Conservation (phyloP, 2,329 filamentous ascomycete genomes). For the Mycosphaerella sp. region DNA sequence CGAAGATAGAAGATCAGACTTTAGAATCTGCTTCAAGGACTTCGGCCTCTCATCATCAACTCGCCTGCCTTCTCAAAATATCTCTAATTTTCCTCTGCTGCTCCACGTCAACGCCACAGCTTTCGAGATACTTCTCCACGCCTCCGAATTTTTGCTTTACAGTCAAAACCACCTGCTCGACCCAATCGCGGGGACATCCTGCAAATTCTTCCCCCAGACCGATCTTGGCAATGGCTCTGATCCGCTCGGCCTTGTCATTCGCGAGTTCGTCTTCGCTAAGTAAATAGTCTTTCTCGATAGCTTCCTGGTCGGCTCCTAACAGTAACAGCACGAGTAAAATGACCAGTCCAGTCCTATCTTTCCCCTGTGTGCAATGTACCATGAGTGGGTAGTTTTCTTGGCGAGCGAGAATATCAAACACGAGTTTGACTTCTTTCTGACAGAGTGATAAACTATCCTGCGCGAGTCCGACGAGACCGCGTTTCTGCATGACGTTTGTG, state of each 20-base stretch:
- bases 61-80: slow-evolving; percentile 20
- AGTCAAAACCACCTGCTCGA: slow-evolving; percentile 52
- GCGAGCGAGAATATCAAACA: slow-evolving; percentile 47
- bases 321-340: slow-evolving; percentile 62
- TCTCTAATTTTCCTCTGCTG: slow-evolving; percentile 33
- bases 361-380: slow-evolving; percentile 83
- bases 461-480: slow-evolving; percentile 65
- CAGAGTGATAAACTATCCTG: slow-evolving; percentile 64
- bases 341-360: slow-evolving; percentile 72
- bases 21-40: not conserved
- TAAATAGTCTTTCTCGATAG: slow-evolving; percentile 65
- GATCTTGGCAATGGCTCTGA: slow-evolving; percentile 62
- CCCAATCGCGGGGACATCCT: slow-evolving; percentile 58
- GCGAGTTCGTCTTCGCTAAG: slow-evolving; percentile 57
- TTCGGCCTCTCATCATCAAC: not conserved
- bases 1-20: too few relatives aligned
- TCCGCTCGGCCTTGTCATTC: slow-evolving; percentile 54
- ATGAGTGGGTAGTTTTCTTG: slow-evolving; percentile 55
- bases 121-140: slow-evolving; percentile 57
- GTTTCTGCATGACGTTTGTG: slow-evolving; percentile 62
- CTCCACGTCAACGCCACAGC: slow-evolving; percentile 48
- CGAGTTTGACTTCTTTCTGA: slow-evolving; percentile 52
- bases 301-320: slow-evolving; percentile 50
- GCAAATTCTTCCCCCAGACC: slow-evolving; percentile 70
- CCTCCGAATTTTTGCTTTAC: slow-evolving; percentile 59